Conservation (phyloP, 495 filamentous ascomycete species). For the Aspergillus mulundensis region DNA sequence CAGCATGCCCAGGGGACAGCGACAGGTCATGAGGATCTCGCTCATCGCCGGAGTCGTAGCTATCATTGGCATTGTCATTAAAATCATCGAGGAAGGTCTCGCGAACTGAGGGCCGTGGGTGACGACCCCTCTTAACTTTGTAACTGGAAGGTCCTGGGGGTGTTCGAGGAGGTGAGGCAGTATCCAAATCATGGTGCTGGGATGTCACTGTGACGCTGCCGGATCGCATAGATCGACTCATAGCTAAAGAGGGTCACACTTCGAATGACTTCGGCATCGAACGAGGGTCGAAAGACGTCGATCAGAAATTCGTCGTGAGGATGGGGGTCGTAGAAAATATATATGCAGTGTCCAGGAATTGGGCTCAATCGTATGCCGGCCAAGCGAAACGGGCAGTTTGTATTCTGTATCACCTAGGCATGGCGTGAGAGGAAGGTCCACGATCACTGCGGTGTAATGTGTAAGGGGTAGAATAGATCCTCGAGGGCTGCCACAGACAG, state of each 20-base stretch:
- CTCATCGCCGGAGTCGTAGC: slow-evolving; percentile 42
- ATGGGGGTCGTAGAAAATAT: background rate
- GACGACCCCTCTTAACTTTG: slow-evolving; percentile 28
- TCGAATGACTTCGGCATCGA: slow-evolving; percentile 2
- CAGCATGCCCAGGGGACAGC: slow-evolving; percentile 66
- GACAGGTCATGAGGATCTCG: slow-evolving; percentile 88
- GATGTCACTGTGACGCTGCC: slow-evolving; percentile 32
- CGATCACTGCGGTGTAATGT: slow-evolving; percentile 2
- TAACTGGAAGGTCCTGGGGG: slow-evolving; percentile 36
- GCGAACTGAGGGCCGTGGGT: slow-evolving; percentile 35
- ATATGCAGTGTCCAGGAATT: background rate
- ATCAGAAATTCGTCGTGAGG: background rate
- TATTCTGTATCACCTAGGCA: slow-evolving; percentile 16
- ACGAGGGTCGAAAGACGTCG: background rate
- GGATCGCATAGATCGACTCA: slow-evolving; percentile 17
- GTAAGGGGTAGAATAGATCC: slow-evolving; percentile 1
- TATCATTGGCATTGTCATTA: slow-evolving; percentile 40
- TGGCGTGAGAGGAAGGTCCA: slow-evolving; percentile 15
- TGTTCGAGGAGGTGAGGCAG: slow-evolving; percentile 43
- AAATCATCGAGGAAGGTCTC: slow-evolving; percentile 51
- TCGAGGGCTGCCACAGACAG: background rate
- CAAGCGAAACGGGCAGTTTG: background rate
- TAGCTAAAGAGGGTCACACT: background rate
- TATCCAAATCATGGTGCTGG: slow-evolving; percentile 21
- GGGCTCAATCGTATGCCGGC: background rate